Percentiles rank a stretch among this genome's conserved stretches.
phyloP scores from a whole-genome alignment of 306 rosid species.

The Cucurbita argyrosperma region DNA sequence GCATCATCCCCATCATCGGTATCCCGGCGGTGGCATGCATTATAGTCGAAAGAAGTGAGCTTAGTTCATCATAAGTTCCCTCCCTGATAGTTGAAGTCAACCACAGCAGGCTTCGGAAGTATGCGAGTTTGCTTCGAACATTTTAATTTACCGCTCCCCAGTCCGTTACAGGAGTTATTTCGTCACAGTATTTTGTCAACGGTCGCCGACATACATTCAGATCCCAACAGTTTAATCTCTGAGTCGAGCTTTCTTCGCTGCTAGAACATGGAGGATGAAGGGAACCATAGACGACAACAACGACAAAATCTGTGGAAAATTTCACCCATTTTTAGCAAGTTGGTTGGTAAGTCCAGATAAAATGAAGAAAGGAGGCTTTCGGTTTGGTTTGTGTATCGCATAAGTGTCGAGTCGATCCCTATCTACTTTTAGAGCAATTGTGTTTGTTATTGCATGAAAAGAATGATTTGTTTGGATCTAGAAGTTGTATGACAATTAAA shows the following conservation, averaged over 20 bases:
- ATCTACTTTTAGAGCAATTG: not conserved
- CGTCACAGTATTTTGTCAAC: not conserved
- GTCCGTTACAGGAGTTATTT: not conserved
- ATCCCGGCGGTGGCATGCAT: conserved; percentile 45
- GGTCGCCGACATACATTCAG: not conserved
- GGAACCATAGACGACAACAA: not conserved
- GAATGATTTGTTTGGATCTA: not conserved
- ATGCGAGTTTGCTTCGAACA: conserved; percentile 2
- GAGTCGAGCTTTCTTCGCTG: not conserved
- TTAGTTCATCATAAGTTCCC: not conserved
- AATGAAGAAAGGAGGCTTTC: not conserved
- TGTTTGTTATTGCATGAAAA: not conserved
- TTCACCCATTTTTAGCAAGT: not conserved
- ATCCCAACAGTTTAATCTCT: not conserved
- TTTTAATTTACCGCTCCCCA: not conserved
- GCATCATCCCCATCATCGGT: conserved; percentile 59
- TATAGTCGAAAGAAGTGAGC: conserved; percentile 45
- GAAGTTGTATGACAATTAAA: not conserved
- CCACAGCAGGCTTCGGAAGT: conserved; percentile 25
- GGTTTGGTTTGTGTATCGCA: not conserved
- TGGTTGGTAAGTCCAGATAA: not conserved
- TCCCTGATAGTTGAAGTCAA: not conserved
- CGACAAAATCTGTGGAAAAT: not conserved
- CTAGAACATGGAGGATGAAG: not conserved
- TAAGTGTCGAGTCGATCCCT: not conserved